Evolutionary conservation across 257 asterid genomes (phyloP).

Genomic region (Prunella vulgaris): DNA sequence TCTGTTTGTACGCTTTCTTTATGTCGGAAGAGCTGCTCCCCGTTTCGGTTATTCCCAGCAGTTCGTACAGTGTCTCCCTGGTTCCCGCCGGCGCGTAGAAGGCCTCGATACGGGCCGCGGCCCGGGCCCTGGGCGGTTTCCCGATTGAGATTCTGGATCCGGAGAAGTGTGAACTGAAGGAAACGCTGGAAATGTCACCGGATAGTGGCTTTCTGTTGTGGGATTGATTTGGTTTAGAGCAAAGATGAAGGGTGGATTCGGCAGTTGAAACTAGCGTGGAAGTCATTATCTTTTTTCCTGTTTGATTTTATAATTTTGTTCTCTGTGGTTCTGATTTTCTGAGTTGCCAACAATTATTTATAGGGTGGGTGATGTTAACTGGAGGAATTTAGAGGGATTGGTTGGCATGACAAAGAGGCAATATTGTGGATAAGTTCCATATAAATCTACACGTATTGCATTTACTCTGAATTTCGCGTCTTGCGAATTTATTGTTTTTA

Average conservation of each 20-base stretch:
- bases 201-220: neutral
- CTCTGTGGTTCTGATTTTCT: neutral
- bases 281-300: slow-evolving; percentile 3
- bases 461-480: neutral
- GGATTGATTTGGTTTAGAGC: slow-evolving; percentile 2
- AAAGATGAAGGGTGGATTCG: neutral
- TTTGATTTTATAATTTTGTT: neutral
- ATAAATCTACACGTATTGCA: neutral
- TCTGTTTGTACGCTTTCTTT: slow-evolving; percentile 48
- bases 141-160: slow-evolving; percentile 9
- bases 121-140: slow-evolving; percentile 10
- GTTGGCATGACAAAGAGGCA: neutral
- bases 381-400: neutral
- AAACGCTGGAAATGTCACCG: slow-evolving; percentile 7
- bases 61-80: slow-evolving; percentile 37
- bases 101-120: slow-evolving; percentile 15
- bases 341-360: neutral
- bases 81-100: neutral
- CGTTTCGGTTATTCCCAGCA: slow-evolving; percentile 45
- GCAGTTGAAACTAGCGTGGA: slow-evolving; percentile 9
- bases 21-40: slow-evolving; percentile 40
- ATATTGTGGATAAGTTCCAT: neutral
- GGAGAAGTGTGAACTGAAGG: slow-evolving; percentile 18
- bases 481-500: no score
- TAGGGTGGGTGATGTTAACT: neutral